Conservation (phyloP, 345 rosid genomes). For the Passiflora organensis region DNA sequence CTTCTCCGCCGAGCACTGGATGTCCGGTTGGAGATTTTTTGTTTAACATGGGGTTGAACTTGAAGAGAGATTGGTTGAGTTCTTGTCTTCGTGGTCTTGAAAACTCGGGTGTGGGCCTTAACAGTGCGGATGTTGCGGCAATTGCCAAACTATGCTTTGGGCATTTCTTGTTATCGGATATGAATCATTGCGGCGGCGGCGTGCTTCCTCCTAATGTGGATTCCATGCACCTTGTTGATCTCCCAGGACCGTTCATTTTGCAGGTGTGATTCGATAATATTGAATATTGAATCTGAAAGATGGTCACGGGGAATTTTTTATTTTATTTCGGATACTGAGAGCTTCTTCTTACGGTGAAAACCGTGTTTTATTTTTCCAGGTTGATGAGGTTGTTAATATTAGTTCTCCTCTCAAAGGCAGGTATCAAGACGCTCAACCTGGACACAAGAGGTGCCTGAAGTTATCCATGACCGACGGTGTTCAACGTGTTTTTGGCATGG, state of each 20-base stretch:
- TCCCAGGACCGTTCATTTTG: slow-evolving; percentile 79
- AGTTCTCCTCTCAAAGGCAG: slow-evolving; percentile 68
- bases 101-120: slow-evolving; percentile 33
- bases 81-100: slow-evolving; percentile 49
- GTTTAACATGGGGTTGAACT: slow-evolving; percentile 49
- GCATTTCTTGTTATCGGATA: slow-evolving; percentile 71
- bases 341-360: too few species aligned
- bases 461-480: slow-evolving; percentile 87
- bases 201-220: slow-evolving; percentile 64
- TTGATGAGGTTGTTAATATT: slow-evolving; percentile 88
- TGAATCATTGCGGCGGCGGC: slow-evolving; percentile 72
- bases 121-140: slow-evolving; percentile 31
- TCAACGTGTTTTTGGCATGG: slow-evolving; percentile 88
- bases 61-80: slow-evolving; percentile 63
- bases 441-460: slow-evolving; percentile 87
- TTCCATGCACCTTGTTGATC: slow-evolving; percentile 65
- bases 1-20: slow-evolving; percentile 16
- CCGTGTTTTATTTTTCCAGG: slow-evolving; percentile 35
- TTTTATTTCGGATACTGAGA: too few species aligned
- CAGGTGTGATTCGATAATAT: slow-evolving; percentile 40
- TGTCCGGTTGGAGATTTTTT: slow-evolving; percentile 47
- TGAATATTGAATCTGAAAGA: too few species aligned
- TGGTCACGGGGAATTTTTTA: too few species aligned
- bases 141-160: slow-evolving; percentile 78
- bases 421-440: slow-evolving; percentile 59